These are phyloP conservation scores for Kwoniella botswanensis DNA, from an alignment of 768 basidiomycete species.

Conservation along the genomic window DNA sequence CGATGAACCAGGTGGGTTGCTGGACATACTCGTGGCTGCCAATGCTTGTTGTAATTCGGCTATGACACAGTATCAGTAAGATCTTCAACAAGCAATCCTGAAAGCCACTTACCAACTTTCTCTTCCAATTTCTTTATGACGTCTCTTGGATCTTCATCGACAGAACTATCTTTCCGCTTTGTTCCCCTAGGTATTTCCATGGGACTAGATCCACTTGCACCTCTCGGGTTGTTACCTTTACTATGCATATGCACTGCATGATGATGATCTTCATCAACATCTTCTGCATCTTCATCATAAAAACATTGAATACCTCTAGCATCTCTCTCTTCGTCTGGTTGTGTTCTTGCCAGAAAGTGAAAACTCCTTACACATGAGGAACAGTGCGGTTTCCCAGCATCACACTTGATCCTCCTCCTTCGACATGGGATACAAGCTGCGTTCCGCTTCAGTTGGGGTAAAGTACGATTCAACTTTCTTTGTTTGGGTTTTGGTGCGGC, in stretches of 20 bases:
- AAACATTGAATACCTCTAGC: conserved; percentile 37
- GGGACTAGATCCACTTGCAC: conserved; percentile 3
- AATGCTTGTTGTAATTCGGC: conserved; percentile 24
- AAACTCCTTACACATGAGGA: conserved; percentile 30
- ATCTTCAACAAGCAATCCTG: background rate
- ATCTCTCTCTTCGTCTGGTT: conserved; percentile 42
- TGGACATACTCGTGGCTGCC: background rate
- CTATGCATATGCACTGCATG: background rate
- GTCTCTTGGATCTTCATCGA: conserved; percentile 27
- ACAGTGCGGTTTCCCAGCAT: conserved; percentile 36
- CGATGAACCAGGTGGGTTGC: background rate
- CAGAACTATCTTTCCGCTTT: conserved; percentile 14
- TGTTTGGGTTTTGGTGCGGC: conserved; percentile 15
- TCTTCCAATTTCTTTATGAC: conserved; percentile 34
- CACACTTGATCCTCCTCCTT: conserved; percentile 35
- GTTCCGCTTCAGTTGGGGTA: conserved; percentile 33
- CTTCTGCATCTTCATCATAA: conserved; percentile 38
- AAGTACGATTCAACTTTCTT: conserved; percentile 28
- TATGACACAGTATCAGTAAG: background rate
- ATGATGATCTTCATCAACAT: conserved; percentile 59
- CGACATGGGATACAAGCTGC: conserved; percentile 37
- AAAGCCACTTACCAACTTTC: conserved; percentile 34
- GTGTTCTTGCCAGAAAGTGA: conserved; percentile 33
- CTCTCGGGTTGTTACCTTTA: background rate
- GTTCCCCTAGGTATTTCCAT: background rate